These are phyloP conservation scores for Calonectria pteridis DNA, from an alignment of 2,329 filamentous ascomycete genomes.

Conservation along the genomic window DNA sequence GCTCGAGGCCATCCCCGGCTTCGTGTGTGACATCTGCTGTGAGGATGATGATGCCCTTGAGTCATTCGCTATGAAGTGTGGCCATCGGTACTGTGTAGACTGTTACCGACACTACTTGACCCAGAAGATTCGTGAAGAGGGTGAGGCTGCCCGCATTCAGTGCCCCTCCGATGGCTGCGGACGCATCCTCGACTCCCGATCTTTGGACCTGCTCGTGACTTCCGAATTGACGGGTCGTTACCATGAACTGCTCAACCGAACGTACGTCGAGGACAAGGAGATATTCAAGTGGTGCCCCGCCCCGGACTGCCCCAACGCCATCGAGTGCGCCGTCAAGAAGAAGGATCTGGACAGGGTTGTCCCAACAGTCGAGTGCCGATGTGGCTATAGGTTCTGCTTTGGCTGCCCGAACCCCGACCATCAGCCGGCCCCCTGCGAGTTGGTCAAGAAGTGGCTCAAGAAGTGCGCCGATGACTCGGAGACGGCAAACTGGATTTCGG, in stretches of 20 bases:
- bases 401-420: slow-evolving; percentile 92
- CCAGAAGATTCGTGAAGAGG: slow-evolving; percentile 95
- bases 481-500: slow-evolving; percentile 99
- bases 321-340: slow-evolving; percentile 90
- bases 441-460: slow-evolving; percentile 97
- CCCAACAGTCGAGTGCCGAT: slow-evolving; percentile 88
- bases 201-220: slow-evolving; percentile 81
- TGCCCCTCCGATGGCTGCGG: slow-evolving; percentile 91
- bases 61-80: slow-evolving; percentile 95
- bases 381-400: slow-evolving; percentile 93
- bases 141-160: slow-evolving; percentile 93
- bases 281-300: slow-evolving; percentile 97
- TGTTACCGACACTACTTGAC: slow-evolving; percentile 93
- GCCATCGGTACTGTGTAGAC: slow-evolving; percentile 90
- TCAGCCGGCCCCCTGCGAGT: slow-evolving; percentile 88
- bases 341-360: slow-evolving; percentile 88
- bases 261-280: slow-evolving; percentile 97
- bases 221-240: slow-evolving; percentile 74
- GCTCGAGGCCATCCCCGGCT: slow-evolving; percentile 79
- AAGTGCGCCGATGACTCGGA: slow-evolving; percentile 99
- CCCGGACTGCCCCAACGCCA: slow-evolving; percentile 94
- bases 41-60: slow-evolving; percentile 83
- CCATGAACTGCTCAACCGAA: slow-evolving; percentile 86
- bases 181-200: slow-evolving; percentile 90
- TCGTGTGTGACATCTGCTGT: slow-evolving; percentile 95